phyloP scores from a whole-genome alignment of 2,329 filamentous ascomycete genomes.

The Penicillium sp. region DNA sequence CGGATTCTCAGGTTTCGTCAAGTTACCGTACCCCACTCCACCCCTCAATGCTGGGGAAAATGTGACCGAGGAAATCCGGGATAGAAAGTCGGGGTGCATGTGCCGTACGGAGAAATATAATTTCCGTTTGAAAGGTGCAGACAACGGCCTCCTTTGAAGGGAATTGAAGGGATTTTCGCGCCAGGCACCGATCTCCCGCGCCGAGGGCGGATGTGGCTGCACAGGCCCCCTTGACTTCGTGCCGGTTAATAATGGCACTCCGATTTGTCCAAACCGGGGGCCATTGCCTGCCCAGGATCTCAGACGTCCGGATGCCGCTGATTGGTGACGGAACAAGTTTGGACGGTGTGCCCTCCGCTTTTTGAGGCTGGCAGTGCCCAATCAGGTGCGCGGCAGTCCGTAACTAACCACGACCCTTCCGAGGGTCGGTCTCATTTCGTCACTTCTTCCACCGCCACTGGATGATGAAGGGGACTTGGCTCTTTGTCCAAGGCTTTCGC shows the following conservation, averaged over 20 bases:
- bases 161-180: background rate
- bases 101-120: too few species aligned
- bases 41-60: slow-evolving; percentile 13
- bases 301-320: background rate
- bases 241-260: too few species aligned
- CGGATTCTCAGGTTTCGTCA: slow-evolving; percentile 6
- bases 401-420: slow-evolving; percentile 7
- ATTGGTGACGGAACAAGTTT: background rate
- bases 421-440: slow-evolving; percentile 9
- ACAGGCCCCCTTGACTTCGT: background rate
- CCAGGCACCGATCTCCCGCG: slow-evolving; percentile 20
- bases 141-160: background rate
- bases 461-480: slow-evolving; percentile 3
- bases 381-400: background rate
- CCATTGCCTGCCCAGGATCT: background rate
- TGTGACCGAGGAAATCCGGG: slow-evolving; percentile 9
- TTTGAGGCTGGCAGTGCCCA: slow-evolving; percentile 3
- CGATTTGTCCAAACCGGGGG: background rate
- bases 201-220: slow-evolving; percentile 16
- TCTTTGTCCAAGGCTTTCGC: slow-evolving; percentile 10
- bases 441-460: background rate
- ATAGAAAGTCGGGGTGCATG: background rate
- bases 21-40: slow-evolving; percentile 8
- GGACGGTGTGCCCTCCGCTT: slow-evolving; percentile 5
- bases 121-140: background rate